A percentile compares a stretch with the other conserved stretches of the same genome.
These are phyloP conservation scores for Tagetes patula DNA, from an alignment of 129 eudicot species.

Conservation along the genomic window DNA sequence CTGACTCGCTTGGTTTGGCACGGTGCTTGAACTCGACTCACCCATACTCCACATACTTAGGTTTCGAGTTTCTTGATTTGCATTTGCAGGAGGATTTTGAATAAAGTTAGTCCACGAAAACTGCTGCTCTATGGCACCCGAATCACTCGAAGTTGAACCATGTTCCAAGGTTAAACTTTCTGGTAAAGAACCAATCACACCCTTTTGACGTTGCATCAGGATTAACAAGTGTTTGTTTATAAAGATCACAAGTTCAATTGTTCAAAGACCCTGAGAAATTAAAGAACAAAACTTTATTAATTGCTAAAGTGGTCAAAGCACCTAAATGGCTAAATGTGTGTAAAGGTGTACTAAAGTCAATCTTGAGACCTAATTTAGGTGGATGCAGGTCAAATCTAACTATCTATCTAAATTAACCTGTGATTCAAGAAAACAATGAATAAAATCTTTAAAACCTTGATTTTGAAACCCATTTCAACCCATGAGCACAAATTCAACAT, in stretches of 20 bases:
- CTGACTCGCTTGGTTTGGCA: conserved; percentile 27
- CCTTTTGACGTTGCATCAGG: conserved; percentile 82
- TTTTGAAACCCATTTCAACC: not conserved
- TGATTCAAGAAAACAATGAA: conserved; percentile 24
- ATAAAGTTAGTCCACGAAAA: conserved; percentile 49
- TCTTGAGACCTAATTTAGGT: conserved; percentile 33
- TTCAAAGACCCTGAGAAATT: conserved; percentile 26
- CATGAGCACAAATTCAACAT: conserved; percentile 21
- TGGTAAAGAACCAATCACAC: conserved; percentile 60
- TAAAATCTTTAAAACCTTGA: not conserved
- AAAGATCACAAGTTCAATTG: conserved; percentile 9
- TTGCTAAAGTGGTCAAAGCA: too few relatives aligned
- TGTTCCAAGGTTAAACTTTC: conserved; percentile 56
- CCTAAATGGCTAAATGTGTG: not conserved
- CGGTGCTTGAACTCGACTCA: conserved; percentile 59
- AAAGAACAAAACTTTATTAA: conserved; percentile 27
- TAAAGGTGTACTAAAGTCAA: conserved; percentile 20
- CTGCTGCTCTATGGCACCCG: conserved; percentile 50
- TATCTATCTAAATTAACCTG: not conserved
- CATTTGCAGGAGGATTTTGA: conserved; percentile 39
- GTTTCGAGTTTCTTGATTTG: conserved; percentile 41
- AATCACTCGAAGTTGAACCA: conserved; percentile 57
- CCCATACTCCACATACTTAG: conserved; percentile 53
- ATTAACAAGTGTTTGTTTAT: conserved; percentile 15
- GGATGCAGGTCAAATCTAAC: conserved; percentile 17